Base-by-base conservation (phyloP, 129 eudicot species). In the Chrysanthemum makinoi region DNA sequence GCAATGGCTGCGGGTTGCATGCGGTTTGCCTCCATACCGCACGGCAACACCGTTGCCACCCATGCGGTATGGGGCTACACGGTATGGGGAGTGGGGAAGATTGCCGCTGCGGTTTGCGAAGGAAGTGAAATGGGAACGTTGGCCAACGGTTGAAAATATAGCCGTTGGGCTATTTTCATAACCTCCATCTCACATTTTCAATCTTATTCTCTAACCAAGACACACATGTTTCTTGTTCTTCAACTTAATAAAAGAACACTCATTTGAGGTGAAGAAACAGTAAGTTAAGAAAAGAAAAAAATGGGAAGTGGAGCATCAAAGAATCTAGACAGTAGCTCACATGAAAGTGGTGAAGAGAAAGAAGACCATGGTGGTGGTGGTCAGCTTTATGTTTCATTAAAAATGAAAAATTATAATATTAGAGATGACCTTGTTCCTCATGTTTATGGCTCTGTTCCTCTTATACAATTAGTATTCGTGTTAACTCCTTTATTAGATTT, bases 351-450 rank as follows among this genome's bases (percentile, higher is more conserved):
- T 22, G 95, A 86, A 12, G 95, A 87, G 61, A 79, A 85, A 65
- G 91, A 86, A 3, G 91, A 85, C 73, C 89, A 83, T 52, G 88
- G 77, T 28, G 99, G 96, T 50, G 99, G 99, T 50, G 99, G 99
- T 10, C 99, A 94, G 57, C 97, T 94, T 39, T 94, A 89, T 35
- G 93, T 94, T 18, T 94, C 99, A 30, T 80, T 94, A 59, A 94
- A 87, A 73, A 94, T 94, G 99, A 96, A 87, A 87, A 90, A 90
- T 55, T 79, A 69, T 51, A 82, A 73, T 6, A 74, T 84, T 52
- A 79, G 79, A 74, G 87, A 71, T 65, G 91, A 90, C 30, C 88
- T 90, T 79, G 55, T 87, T 56, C 99, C 99, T 44, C 97, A 94
- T 55, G 97, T 90, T 49, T 86, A 82, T 55, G 99, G 97, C 72